phyloP scores from a whole-genome alignment of 257 asterid species.

The Nicotiana benthamiana region DNA sequence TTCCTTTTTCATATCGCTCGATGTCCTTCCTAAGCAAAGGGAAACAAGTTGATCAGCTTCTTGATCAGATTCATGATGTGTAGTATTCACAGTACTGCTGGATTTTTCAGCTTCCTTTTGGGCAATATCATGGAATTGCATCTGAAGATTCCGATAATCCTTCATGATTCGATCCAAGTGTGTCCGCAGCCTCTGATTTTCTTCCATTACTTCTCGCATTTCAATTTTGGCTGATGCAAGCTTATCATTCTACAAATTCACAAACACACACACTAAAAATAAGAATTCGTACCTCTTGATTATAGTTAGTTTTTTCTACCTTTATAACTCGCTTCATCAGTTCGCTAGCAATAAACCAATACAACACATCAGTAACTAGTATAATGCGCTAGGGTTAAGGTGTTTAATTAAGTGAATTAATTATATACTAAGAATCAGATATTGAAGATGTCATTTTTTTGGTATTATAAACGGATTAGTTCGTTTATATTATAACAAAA shows the following conservation, averaged over 20 bases:
- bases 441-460: no score
- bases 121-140: conserved; percentile 45
- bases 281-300: no score
- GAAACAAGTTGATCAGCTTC: conserved; percentile 30
- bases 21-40: conserved; percentile 59
- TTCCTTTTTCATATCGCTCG: conserved; percentile 29
- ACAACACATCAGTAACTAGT: no score
- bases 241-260: conserved; percentile 29
- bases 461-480: no score
- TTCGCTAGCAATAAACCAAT: no score
- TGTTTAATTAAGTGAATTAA: no score
- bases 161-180: conserved; percentile 53
- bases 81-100: conserved; percentile 2
- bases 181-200: conserved; percentile 58
- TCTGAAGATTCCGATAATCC: conserved; percentile 63
- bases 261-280: not conserved
- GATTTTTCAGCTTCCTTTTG: conserved; percentile 33
- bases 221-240: conserved; percentile 62
- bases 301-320: no score
- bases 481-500: no score
- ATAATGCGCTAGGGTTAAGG: no score
- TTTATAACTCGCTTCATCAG: no score
- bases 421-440: no score
- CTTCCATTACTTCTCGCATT: conserved; percentile 72
- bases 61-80: conserved; percentile 6